These are phyloP conservation scores for Hymenoscyphus fraxineus DNA, from an alignment of 2,329 filamentous ascomycete species.

Conservation along the genomic window DNA sequence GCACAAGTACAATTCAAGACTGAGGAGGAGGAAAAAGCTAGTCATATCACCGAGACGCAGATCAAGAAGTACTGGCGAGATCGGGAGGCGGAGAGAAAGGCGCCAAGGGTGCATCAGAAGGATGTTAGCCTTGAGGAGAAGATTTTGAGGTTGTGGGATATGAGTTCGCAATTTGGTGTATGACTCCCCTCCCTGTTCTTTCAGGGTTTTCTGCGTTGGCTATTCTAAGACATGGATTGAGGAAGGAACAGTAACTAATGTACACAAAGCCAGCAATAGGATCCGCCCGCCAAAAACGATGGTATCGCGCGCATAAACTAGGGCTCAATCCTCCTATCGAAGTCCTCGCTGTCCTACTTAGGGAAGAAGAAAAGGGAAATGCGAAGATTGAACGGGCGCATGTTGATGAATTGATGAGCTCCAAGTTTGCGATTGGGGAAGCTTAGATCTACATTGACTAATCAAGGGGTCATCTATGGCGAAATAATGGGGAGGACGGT, in stretches of 20 bases:
- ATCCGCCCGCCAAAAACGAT: constrained; percentile 74
- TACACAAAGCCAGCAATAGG: constrained; percentile 75
- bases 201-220: neutral
- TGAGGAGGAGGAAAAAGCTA: constrained; percentile 54
- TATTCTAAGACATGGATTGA: neutral
- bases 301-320: constrained; percentile 80
- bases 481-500: neutral
- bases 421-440: constrained; percentile 37
- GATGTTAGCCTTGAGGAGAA: constrained; percentile 73
- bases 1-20: constrained; percentile 23
- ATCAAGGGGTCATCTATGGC: neutral
- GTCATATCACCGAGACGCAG: constrained; percentile 61
- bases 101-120: constrained; percentile 73
- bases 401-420: constrained; percentile 63
- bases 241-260: constrained; percentile 3
- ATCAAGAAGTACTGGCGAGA: constrained; percentile 74
- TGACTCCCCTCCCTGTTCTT: constrained; percentile 38
- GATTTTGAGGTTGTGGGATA: constrained; percentile 86
- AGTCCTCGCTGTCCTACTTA: constrained; percentile 78
- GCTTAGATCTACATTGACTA: neutral
- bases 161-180: constrained; percentile 88
- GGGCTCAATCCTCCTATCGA: constrained; percentile 85
- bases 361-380: constrained; percentile 59
- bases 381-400: constrained; percentile 62
- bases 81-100: constrained; percentile 65